A percentile compares a stretch with the other conserved stretches of the same genome.
Evolutionary conservation across 768 basidiomycete genomes (phyloP).

Genomic region (Daedaleopsis sinensis): DNA sequence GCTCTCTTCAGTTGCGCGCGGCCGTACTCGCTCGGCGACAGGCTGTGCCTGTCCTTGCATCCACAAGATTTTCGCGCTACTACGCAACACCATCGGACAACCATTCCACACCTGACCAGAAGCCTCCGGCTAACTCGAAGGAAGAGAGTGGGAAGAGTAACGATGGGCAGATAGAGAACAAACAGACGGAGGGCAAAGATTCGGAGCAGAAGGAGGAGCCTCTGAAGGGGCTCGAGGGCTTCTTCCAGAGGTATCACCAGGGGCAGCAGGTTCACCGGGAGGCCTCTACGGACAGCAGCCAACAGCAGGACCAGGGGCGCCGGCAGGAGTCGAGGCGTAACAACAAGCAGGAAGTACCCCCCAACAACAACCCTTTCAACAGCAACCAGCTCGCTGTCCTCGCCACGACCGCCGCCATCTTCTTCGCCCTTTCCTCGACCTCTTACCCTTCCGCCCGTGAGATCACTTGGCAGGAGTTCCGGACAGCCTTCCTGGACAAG

Average conservation of each 20-base stretch:
- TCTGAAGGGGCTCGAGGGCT: constrained; percentile 74
- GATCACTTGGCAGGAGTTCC: constrained; percentile 99
- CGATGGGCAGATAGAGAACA: constrained; percentile 36
- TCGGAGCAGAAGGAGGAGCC: constrained; percentile 41
- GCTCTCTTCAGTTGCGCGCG: constrained; percentile 52
- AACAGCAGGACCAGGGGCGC: constrained; percentile 26
- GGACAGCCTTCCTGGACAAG: constrained; percentile 94
- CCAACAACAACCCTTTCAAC: constrained; percentile 56
- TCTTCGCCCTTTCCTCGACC: constrained; percentile 59
- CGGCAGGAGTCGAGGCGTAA: constrained; percentile 32
- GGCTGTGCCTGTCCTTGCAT: constrained; percentile 35
- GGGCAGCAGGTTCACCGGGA: constrained; percentile 43
- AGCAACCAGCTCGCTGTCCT: constrained; percentile 60
- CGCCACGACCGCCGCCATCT: constrained; percentile 60
- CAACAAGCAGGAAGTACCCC: constrained; percentile 52
- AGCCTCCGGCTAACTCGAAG: constrained; percentile 28
- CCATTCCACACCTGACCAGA: constrained; percentile 34
- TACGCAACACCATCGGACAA: constrained; percentile 52
- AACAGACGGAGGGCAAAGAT: constrained; percentile 36
- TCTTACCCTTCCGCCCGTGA: constrained; percentile 66
- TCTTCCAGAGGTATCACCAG: constrained; percentile 68
- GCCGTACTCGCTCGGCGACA: constrained; percentile 47
- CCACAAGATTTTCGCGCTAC: constrained; percentile 37
- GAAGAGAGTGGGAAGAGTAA: constrained; percentile 40
- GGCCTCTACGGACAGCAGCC: constrained; percentile 22